These are phyloP conservation scores for Septoria linicola DNA, from an alignment of 2,329 filamentous ascomycete species.

Conservation along the genomic window DNA sequence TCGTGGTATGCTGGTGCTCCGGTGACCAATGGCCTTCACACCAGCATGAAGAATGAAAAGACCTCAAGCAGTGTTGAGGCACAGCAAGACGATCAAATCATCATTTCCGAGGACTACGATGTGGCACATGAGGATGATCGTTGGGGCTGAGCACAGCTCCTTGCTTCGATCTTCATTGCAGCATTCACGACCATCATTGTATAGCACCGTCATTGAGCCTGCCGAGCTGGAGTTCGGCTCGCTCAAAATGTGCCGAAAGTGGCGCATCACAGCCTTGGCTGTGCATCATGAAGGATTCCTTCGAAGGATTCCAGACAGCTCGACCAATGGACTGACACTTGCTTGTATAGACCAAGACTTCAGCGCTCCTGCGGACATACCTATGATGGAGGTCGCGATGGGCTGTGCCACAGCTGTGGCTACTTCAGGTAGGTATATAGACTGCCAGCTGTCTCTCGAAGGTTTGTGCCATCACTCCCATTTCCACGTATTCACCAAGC, in stretches of 20 bases:
- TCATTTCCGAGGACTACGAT: slow-evolving; percentile 16
- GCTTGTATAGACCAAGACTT: slow-evolving; percentile 8
- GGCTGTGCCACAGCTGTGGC: slow-evolving; percentile 1
- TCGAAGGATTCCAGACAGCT: neutral
- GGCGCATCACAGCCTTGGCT: slow-evolving; percentile 9
- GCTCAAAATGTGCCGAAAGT: slow-evolving; percentile 1
- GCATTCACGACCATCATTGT: neutral
- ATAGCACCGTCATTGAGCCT: neutral
- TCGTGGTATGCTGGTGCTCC: slow-evolving; percentile 52
- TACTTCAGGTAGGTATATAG: slow-evolving; percentile 18
- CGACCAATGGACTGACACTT: slow-evolving; percentile 1
- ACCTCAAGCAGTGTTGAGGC: slow-evolving; percentile 1
- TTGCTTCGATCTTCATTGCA: neutral
- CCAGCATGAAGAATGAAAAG: slow-evolving; percentile 12
- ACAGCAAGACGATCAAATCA: slow-evolving; percentile 5
- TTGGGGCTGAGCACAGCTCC: slow-evolving; percentile 19
- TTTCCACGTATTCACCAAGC: neutral
- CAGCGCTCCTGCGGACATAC: neutral
- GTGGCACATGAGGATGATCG: slow-evolving; percentile 30
- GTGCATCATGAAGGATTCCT: slow-evolving; percentile 10
- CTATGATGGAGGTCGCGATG: neutral
- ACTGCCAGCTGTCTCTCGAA: slow-evolving; percentile 1
- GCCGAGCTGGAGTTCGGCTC: slow-evolving; percentile 8
- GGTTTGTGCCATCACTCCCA: slow-evolving; percentile 6
- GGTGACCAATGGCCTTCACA: slow-evolving; percentile 1